phyloP scores from a whole-genome alignment of 768 basidiomycete genomes.

The Auriscalpium orientale region DNA sequence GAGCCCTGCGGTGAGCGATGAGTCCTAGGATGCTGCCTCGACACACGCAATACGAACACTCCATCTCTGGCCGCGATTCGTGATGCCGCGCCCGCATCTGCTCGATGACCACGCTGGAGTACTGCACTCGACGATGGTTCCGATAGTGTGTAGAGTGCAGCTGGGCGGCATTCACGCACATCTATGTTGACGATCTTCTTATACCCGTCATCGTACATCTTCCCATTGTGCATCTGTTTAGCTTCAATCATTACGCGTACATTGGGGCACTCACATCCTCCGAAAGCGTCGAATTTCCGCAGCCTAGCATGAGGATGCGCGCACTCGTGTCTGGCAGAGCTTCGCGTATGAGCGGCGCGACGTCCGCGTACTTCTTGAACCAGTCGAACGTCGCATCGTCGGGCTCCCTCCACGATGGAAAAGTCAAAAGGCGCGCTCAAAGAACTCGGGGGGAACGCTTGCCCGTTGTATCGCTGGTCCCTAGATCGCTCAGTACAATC shows the following conservation, averaged over 20 bases:
- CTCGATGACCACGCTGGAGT: constrained; percentile 66
- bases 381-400: constrained; percentile 68
- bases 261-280: constrained; percentile 45
- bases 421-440: not conserved
- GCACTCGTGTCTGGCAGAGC: constrained; percentile 55
- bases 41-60: constrained; percentile 38
- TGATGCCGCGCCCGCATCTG: constrained; percentile 59
- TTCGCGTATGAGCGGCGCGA: constrained; percentile 52
- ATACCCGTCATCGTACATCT: constrained; percentile 90
- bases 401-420: constrained; percentile 38
- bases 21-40: not conserved
- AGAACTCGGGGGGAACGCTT: not conserved
- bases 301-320: constrained; percentile 73
- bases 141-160: not conserved
- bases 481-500: constrained; percentile 16
- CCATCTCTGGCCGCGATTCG: constrained; percentile 52
- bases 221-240: no score
- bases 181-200: constrained; percentile 73
- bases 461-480: constrained; percentile 63
- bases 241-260: not conserved
- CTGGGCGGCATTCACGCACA: constrained; percentile 31
- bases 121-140: constrained; percentile 33
- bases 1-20: constrained; percentile 42
- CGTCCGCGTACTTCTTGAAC: constrained; percentile 77
- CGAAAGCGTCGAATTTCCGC: constrained; percentile 76